Conservation (phyloP, 2,329 filamentous ascomycete species). For the Zymoseptoria passerinii region DNA sequence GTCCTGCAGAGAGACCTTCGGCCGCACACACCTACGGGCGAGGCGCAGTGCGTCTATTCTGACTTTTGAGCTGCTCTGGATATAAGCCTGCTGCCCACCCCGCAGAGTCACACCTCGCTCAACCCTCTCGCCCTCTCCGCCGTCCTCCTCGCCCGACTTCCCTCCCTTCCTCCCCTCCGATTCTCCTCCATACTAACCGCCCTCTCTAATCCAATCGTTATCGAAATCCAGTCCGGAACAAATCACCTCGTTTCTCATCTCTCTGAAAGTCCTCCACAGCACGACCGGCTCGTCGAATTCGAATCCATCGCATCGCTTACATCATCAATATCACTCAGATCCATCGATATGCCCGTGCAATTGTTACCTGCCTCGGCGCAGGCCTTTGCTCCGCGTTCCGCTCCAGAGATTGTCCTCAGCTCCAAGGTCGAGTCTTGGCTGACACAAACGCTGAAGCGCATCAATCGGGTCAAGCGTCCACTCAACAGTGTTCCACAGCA, state of each 20-base stretch:
- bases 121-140: conserved; percentile 15
- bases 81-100: conserved; percentile 5
- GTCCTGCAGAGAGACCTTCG: conserved; percentile 8
- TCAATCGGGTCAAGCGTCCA: conserved; percentile 92
- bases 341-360: conserved; percentile 71
- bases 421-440: conserved; percentile 94
- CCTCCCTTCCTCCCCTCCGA: conserved; percentile 16
- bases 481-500: conserved; percentile 96
- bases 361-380: conserved; percentile 90
- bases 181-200: conserved; percentile 18
- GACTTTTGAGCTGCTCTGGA: conserved; percentile 5
- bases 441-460: conserved; percentile 90
- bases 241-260: conserved; percentile 19
- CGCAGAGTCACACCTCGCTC: conserved; percentile 5
- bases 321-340: conserved; percentile 16
- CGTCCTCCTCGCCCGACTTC: conserved; percentile 21
- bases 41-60: conserved; percentile 10
- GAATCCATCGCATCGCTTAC: conserved; percentile 24
- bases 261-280: conserved; percentile 22
- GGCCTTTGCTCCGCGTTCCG: conserved; percentile 87
- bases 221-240: conserved; percentile 16
- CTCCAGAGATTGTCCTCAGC: conserved; percentile 88
- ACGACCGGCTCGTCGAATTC: conserved; percentile 7
- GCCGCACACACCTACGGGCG: background rate
- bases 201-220: conserved; percentile 24